Percentiles rank a stretch among this genome's conserved stretches.
These are phyloP conservation scores for Lathyrus sativus DNA, from an alignment of 306 rosid species.

Conservation along the genomic window DNA sequence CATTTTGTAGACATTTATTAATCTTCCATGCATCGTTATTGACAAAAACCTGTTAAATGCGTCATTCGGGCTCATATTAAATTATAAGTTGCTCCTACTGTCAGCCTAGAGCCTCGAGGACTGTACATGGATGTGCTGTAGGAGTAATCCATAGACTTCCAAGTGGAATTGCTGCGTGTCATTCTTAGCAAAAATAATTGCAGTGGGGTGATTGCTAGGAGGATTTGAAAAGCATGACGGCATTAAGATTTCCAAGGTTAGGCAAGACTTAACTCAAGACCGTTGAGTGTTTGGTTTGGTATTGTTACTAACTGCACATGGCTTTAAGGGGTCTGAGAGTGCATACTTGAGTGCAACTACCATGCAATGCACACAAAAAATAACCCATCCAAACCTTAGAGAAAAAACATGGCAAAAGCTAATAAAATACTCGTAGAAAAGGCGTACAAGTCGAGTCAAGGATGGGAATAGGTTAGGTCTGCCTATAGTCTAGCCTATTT, in stretches of 20 bases:
- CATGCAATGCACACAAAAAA: not conserved
- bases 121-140: not conserved
- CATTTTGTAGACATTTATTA: not conserved
- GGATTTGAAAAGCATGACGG: slow-evolving; percentile 2
- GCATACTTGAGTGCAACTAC: not conserved
- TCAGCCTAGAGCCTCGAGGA: slow-evolving; percentile 4
- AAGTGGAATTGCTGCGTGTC: slow-evolving; percentile 21
- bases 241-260: slow-evolving; percentile 12
- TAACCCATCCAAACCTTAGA: not conserved
- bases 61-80: slow-evolving; percentile 7
- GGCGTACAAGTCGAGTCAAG: not conserved
- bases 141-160: slow-evolving; percentile 25
- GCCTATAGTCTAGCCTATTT: no score
- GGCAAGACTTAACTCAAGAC: not conserved
- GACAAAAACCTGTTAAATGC: not conserved
- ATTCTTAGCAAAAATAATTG: slow-evolving; percentile 31
- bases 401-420: slow-evolving; percentile 1
- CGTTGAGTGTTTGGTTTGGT: not conserved
- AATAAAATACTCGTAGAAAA: not conserved
- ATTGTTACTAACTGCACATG: not conserved
- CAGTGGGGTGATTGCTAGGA: not conserved
- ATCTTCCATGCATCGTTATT: not conserved
- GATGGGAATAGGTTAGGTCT: not conserved
- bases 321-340: slow-evolving; percentile 7
- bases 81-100: slow-evolving; percentile 3